Evolutionary conservation across 2,329 filamentous ascomycete species (phyloP), one percentile per base, ranked within the genome.

Genomic region (Orbilia ellipsospora): DNA sequence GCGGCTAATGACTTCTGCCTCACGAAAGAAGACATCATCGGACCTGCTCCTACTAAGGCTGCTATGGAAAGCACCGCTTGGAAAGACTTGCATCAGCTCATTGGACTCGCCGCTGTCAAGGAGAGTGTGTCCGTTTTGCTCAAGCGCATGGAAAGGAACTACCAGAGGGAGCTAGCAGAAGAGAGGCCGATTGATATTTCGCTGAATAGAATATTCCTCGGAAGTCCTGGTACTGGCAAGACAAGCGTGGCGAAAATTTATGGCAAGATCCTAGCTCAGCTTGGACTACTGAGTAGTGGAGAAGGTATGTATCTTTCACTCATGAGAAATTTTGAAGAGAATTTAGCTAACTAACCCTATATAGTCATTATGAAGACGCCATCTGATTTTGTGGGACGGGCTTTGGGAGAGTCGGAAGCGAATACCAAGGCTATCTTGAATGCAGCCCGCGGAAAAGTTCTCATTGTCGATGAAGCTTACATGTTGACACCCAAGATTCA

Each of bases 401-500:
- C 80, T 0, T 75, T 94, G 0, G 92, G 92, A 0, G 83, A 86
- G 0, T 93, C 91, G 0, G 91, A 94, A 80, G 83, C 85, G 1
- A 88, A 89, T 40, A 94, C 91, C 0, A 94, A 92, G 77, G 89
- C 84, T 0, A 93, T 94, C 5, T 84, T 94, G 0, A 87, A 87
- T 0, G 83, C 88, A 0, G 88, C 90, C 0, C 77, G 86, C 0
- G 92, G 92, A 0, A 94, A 94, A 77, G 90, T 94, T 0, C 85
- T 94, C 0, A 87, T 94, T 13, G 93, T 94, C 1, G 92, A 94
- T 76, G 92, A 95, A 80, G 91, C 91, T 0, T 94, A 94, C 77
- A 88, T 88, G 40, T 84, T 94, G 0, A 74, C 54, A 13, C 70
- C 70, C n/a, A 76, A 76, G 28, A 20, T 76, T 8, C 66, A 64